Conservation (phyloP, 345 rosid species). For the Gossypium ekmanianum region DNA sequence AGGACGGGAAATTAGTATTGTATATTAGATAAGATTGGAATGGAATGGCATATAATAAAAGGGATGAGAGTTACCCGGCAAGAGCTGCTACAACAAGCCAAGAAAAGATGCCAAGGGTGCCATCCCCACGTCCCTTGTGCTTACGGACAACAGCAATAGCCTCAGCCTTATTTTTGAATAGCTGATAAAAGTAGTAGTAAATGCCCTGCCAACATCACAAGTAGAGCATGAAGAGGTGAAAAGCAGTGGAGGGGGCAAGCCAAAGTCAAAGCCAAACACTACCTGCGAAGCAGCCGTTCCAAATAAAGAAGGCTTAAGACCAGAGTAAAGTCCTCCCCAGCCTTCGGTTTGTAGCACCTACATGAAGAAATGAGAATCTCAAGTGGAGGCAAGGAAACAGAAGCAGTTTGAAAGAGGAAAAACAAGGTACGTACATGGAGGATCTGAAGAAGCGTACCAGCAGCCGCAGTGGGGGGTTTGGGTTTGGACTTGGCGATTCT, state of each 20-base stretch:
- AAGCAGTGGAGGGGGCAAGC: background rate
- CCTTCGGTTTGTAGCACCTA: constrained; percentile 52
- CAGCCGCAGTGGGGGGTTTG: constrained; percentile 4
- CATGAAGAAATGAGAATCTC: background rate
- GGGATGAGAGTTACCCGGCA: constrained; percentile 42
- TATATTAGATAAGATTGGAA: background rate
- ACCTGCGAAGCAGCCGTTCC: constrained; percentile 70
- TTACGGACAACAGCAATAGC: constrained; percentile 45
- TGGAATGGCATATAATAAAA: background rate
- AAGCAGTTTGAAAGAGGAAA: background rate
- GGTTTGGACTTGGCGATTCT: constrained; percentile 37
- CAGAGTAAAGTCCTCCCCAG: constrained; percentile 67
- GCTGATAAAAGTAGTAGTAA: constrained; percentile 67
- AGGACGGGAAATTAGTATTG: background rate
- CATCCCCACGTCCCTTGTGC: constrained; percentile 50
- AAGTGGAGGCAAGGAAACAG: background rate
- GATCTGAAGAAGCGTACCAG: constrained; percentile 41
- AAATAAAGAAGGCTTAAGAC: constrained; percentile 67
- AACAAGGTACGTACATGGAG: constrained; percentile 31
- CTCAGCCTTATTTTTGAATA: constrained; percentile 63
- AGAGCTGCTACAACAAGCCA: constrained; percentile 71
- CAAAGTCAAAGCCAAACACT: background rate
- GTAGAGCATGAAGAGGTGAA: background rate
- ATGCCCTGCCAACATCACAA: constrained; percentile 44
- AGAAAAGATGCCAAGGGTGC: constrained; percentile 53